Conservation (phyloP, 139 green algal species). For the Raphidocelis subcapitata region DNA sequence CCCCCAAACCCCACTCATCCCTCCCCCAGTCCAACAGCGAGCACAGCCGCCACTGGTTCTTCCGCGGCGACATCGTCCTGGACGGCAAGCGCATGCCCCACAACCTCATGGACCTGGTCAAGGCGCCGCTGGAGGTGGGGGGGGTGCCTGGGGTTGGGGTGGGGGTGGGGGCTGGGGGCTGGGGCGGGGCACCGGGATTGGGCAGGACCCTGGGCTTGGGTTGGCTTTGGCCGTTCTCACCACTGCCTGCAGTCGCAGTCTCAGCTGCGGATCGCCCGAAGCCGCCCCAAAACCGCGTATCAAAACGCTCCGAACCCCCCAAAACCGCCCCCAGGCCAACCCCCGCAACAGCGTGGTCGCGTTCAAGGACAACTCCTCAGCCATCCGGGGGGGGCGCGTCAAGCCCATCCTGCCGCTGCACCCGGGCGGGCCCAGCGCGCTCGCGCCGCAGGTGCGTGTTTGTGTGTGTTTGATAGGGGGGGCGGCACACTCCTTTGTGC, state of each 20-base stretch:
- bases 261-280: no score
- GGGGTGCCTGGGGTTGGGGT: not conserved
- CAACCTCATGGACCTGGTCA: slow-evolving; percentile 86
- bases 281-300: no score
- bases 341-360: slow-evolving; percentile 95
- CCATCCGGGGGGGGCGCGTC: slow-evolving; percentile 83
- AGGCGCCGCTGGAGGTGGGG: slow-evolving; percentile 63
- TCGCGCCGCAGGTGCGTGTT: slow-evolving; percentile 56
- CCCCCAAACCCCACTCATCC: slow-evolving; percentile 41
- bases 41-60: slow-evolving; percentile 94
- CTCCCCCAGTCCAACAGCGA: slow-evolving; percentile 87
- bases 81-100: slow-evolving; percentile 74
- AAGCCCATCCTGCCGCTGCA: slow-evolving; percentile 74
- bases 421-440: slow-evolving; percentile 66
- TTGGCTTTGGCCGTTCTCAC: no score
- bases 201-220: no score
- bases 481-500: no score
- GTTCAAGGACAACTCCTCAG: slow-evolving; percentile 99
- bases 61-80: slow-evolving; percentile 86
- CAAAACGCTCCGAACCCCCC: not conserved
- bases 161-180: not conserved
- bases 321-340: slow-evolving; percentile 1
- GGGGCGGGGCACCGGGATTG: no score
- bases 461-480: no score
- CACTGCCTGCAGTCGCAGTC: no score